Evolutionary conservation across 169 alveolate genomes (phyloP), one percentile per base, ranked within the genome.

Genomic region (Amoebophrya sp.): DNA sequence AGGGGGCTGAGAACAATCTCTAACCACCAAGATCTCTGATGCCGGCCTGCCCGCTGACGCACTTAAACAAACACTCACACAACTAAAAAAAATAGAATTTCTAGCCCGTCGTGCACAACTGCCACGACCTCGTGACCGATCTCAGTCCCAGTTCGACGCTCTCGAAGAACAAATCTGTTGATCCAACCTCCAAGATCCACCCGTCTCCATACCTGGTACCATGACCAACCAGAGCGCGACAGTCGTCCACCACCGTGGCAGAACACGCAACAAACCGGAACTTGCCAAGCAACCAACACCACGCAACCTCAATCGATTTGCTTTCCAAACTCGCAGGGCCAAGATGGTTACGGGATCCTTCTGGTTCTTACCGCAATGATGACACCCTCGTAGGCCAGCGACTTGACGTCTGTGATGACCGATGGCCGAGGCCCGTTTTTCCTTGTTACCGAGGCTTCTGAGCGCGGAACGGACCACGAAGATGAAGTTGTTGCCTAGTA

Each of bases 381-480:
- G 78, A 58, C 78, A 16, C 4, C 78, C 23, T 58, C 23, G 78
- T 58, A 58, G 78, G 78, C 78, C 23, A 2, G 4, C 13, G 20
- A 13, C 48, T 42, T 4, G 29, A 42, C 13, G 20, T 42, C 13
- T 1, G 23, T 58, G 78, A 58, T 7, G 78, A 58, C 78, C 23
- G 10, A 13, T n/a, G 67, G 78, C 78, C 78, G 78, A 58, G 78
- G 78, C 78, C 78, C 78, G 78, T 29, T 58, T 58, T 58, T 58
- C 78, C 78, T 58, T 58, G 78, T 58, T 58, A 58, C 78, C 78
- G 78, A 58, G 78, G 78, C 78, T 58, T 58, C 78, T 58, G 78
- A 58, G 78, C 78, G 78, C 78, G 78, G 78, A 58, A 2, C n/a
- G n/a, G n/a, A n/a, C n/a, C n/a, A n/a, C n/a, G n/a, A n/a, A n/a